A percentile compares a stretch with the other conserved stretches of the same genome.
These are phyloP conservation scores for Auricularia auricula-judae DNA, from an alignment of 768 basidiomycete genomes.

Conservation along the genomic window DNA sequence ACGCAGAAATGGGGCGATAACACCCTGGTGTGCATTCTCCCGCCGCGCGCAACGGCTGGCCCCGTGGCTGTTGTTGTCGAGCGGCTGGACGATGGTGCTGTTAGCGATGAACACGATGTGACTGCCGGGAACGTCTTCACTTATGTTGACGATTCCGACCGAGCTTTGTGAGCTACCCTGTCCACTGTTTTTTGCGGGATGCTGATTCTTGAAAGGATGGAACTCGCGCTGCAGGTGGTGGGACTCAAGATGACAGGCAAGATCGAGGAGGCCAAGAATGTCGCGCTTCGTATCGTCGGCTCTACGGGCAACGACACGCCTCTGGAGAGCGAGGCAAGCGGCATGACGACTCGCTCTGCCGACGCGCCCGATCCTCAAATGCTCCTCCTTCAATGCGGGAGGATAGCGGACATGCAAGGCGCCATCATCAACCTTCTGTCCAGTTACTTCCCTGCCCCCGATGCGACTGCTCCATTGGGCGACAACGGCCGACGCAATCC, in stretches of 20 bases:
- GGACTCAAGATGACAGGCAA: constrained; percentile 95
- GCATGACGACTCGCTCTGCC: constrained; percentile 47
- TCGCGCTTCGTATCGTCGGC: constrained; percentile 87
- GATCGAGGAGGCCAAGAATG: constrained; percentile 85
- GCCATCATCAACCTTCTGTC: constrained; percentile 73
- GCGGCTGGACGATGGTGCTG: constrained; percentile 43
- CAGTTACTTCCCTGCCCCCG: constrained; percentile 50
- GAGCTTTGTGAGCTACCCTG: constrained; percentile 57
- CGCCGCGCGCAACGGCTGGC: constrained; percentile 71
- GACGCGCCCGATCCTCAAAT: constrained; percentile 41
- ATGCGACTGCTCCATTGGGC: constrained; percentile 33
- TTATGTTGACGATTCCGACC: constrained; percentile 83
- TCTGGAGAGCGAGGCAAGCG: constrained; percentile 19
- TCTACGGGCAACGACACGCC: constrained; percentile 35
- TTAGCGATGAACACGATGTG: constrained; percentile 34
- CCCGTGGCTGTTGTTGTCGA: constrained; percentile 86
- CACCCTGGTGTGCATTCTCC: constrained; percentile 83
- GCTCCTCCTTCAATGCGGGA: constrained; percentile 44
- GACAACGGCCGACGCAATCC: constrained; percentile 37
- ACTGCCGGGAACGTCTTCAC: constrained; percentile 62
- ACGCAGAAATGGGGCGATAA: constrained; percentile 90
- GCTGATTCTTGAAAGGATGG: constrained; percentile 52
- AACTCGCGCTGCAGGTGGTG: constrained; percentile 88
- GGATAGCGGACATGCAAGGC: constrained; percentile 57
- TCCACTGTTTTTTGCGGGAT: constrained; percentile 9